These are phyloP conservation scores for Globisporangium recalcitrans DNA, from an alignment of 352 stramenopile species.

Conservation along the genomic window DNA sequence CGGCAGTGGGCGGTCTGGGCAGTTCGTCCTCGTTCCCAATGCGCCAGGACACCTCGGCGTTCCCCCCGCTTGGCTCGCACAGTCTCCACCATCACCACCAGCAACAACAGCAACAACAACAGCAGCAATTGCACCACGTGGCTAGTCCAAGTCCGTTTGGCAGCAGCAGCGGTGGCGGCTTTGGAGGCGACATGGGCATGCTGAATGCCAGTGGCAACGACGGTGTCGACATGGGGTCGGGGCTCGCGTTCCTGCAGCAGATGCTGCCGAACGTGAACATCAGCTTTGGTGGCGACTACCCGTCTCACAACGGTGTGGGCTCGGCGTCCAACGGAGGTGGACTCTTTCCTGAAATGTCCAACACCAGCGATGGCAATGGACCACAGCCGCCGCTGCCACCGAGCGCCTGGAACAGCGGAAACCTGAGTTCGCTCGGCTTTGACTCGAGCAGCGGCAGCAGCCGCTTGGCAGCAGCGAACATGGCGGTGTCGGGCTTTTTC, in stretches of 20 bases:
- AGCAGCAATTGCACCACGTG: constrained; percentile 15
- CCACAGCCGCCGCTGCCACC: neutral
- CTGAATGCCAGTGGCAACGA: neutral
- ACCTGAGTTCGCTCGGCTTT: constrained; percentile 19
- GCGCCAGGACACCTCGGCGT: constrained; percentile 28
- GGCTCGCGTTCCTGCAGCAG: constrained; percentile 78
- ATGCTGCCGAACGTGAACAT: constrained; percentile 89
- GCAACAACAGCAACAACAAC: constrained; percentile 21
- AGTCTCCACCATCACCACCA: constrained; percentile 18
- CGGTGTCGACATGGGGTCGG: constrained; percentile 18
- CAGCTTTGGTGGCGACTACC: constrained; percentile 74
- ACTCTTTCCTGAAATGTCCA: constrained; percentile 6
- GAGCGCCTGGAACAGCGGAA: constrained; percentile 10
- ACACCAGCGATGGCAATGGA: neutral
- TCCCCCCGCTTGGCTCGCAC: constrained; percentile 35
- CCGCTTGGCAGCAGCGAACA: constrained; percentile 11
- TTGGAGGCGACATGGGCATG: constrained; percentile 10
- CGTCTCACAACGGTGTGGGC: constrained; percentile 7
- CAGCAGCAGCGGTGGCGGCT: constrained; percentile 12
- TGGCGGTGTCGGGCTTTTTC: constrained; percentile 26
- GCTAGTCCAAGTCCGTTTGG: constrained; percentile 25
- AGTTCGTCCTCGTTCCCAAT: constrained; percentile 22
- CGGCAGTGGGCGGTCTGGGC: constrained; percentile 8
- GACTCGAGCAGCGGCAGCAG: constrained; percentile 8
- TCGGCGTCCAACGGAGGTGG: neutral